phyloP scores from a whole-genome alignment of 208 protist species.

The Histomonas meleagridis region DNA sequence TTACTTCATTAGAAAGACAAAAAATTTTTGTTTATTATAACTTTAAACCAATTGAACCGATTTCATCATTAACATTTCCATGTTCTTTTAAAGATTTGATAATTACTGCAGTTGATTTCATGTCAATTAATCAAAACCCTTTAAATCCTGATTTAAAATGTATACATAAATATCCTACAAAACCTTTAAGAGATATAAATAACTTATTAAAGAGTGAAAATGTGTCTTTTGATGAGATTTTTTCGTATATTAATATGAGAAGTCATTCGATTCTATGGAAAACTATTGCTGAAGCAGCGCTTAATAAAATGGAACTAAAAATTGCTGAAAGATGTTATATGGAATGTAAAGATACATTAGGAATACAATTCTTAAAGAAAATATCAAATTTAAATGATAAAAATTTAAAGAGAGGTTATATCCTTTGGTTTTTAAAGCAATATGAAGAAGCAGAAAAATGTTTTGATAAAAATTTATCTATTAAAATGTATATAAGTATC shows the following conservation, averaged over 20 bases:
- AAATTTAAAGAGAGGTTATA: not conserved
- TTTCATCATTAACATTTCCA: not conserved
- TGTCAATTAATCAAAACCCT: not conserved
- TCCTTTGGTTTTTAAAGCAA: not conserved
- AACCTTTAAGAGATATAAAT: not conserved
- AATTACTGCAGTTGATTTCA: not conserved
- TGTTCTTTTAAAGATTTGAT: not conserved
- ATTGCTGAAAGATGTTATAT: not conserved
- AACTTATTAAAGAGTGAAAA: not conserved
- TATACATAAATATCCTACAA: not conserved
- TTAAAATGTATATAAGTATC: not conserved
- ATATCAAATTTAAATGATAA: not conserved
- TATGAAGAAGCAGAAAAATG: slow-evolving; percentile 12
- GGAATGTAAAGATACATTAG: not conserved
- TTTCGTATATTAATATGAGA: not conserved
- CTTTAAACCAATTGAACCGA: not conserved
- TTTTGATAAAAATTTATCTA: not conserved
- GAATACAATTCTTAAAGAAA: not conserved
- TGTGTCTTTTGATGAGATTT: not conserved
- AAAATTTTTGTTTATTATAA: not conserved
- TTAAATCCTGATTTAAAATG: not conserved
- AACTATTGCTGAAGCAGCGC: not conserved
- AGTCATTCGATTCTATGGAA: not conserved
- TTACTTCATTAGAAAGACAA: not conserved
- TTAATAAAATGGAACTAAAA: not conserved